Evolutionary conservation across 1,139 yeast species (phyloP), one percentile per base, ranked within the genome.

Genomic region (Scheffersomyces insectosa): DNA sequence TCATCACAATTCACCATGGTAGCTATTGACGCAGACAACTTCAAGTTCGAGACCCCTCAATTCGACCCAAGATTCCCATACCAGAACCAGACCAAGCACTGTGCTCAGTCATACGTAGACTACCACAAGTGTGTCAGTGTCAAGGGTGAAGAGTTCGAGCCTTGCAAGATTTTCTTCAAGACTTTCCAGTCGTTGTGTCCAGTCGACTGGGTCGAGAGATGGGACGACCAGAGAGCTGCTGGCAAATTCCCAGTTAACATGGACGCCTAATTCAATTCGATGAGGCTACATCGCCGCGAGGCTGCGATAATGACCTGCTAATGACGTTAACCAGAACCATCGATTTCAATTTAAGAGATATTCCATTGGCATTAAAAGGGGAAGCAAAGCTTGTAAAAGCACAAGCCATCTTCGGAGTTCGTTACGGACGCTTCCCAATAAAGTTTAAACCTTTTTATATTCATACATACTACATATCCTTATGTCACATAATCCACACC

Each of bases 61-160:
- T 87, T 85, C 75, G 93, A 88, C 72, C 86, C 95, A 62, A 85
- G 97, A 73, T 89, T 88, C 84, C 98, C 99, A 58, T 83, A 88
- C 79, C 91, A 83, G 71, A 93, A 91, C 83, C 99, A 91, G 75
- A 87, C 97, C 62, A 90, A 87, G 77, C 97, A 91, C 80, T 91
- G 99, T 80, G 95, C 95, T 83, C 98, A 91, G 77, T 80, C 95
- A 56, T 93, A 91, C 77, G 89, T 93, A 62, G 99, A 93, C 74
- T 93, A 91, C 84, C 93, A 88, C 85, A 91, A 90, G 75, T 93
- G 99, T 78, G 82, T 93, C 68, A 86, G 84, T 63, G 90, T 91
- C 57, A 91, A 91, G 78, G 99, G 99, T 65, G 98, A 93, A 75
- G 98, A 91, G 53, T 93, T 93, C 65, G 97, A 91, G 63, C 98